These are phyloP conservation scores for Huntiella decipiens DNA, from an alignment of 2,329 filamentous ascomycete species.

Conservation along the genomic window DNA sequence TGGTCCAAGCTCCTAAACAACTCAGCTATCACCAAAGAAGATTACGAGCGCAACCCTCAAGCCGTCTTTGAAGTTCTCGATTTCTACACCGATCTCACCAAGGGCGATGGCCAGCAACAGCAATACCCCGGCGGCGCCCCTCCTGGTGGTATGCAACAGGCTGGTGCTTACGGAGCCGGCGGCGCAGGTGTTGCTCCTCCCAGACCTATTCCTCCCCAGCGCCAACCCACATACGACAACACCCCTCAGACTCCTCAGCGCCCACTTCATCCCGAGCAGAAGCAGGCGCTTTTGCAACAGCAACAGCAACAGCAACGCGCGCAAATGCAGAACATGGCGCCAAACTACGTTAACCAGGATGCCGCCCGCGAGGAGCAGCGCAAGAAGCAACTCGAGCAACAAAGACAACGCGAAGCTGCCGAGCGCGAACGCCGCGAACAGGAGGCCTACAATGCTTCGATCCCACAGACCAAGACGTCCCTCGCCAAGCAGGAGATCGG, in stretches of 20 bases:
- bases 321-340: conserved; percentile 37
- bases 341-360: conserved; percentile 34
- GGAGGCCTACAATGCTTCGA: conserved; percentile 74
- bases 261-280: conserved; percentile 8
- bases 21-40: conserved; percentile 93
- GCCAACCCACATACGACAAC: conserved; percentile 20
- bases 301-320: conserved; percentile 31
- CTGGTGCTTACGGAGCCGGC: conserved; percentile 38
- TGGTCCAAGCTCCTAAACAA: conserved; percentile 95
- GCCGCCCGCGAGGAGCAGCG: conserved; percentile 36
- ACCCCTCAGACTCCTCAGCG: conserved; percentile 5
- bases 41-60: conserved; percentile 92
- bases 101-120: conserved; percentile 51
- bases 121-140: conserved; percentile 35
- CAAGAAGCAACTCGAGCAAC: conserved; percentile 42
- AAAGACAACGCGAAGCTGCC: conserved; percentile 37
- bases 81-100: conserved; percentile 71
- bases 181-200: conserved; percentile 47
- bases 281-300: conserved; percentile 22
- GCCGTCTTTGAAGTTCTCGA: conserved; percentile 65
- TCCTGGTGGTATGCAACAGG: conserved; percentile 50
- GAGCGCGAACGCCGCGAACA: conserved; percentile 56
- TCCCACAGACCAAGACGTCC: conserved; percentile 64
- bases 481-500: conserved; percentile 82
- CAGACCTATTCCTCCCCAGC: conserved; percentile 29